Evolutionary conservation across 495 filamentous ascomycete genomes (phyloP).

Genomic region (Neurospora sublineolata): DNA sequence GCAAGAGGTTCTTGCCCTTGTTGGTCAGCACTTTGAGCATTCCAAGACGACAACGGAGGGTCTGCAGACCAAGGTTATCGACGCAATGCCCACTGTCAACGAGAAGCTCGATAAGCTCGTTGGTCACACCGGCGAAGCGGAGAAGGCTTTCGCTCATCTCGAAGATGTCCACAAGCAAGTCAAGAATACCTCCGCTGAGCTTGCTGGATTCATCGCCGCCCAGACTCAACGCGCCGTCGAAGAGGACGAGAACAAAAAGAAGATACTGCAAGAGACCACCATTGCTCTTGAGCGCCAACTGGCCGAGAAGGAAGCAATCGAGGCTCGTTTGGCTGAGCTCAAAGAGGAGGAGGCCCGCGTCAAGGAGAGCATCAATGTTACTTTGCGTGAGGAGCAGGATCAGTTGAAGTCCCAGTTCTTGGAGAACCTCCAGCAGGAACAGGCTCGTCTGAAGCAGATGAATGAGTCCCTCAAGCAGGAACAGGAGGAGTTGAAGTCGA

Average conservation of each 20-base stretch:
- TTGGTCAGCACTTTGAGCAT: slow-evolving; percentile 72
- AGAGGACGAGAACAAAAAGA: slow-evolving; percentile 67
- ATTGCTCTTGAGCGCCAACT: slow-evolving; percentile 66
- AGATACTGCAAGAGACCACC: slow-evolving; percentile 69
- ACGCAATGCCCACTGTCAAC: slow-evolving; percentile 48
- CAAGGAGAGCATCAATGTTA: slow-evolving; percentile 26
- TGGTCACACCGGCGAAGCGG: slow-evolving; percentile 47
- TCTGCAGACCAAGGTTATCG: slow-evolving; percentile 44
- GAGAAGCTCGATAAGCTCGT: slow-evolving; percentile 81
- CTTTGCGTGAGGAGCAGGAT: slow-evolving; percentile 43
- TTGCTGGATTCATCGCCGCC: slow-evolving; percentile 71
- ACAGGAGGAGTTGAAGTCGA: slow-evolving; percentile 5
- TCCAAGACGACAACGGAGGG: slow-evolving; percentile 36
- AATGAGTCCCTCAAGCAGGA: slow-evolving; percentile 5
- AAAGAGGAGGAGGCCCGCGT: slow-evolving; percentile 30
- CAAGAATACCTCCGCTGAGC: slow-evolving; percentile 68
- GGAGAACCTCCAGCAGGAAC: slow-evolving; percentile 14
- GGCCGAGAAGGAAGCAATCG: slow-evolving; percentile 70
- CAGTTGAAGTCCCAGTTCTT: slow-evolving; percentile 19
- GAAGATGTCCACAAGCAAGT: slow-evolving; percentile 79
- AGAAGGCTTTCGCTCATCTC: slow-evolving; percentile 48
- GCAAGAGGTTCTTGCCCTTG: slow-evolving; percentile 68
- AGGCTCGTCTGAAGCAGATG: slow-evolving; percentile 14
- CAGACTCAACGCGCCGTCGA: slow-evolving; percentile 71
- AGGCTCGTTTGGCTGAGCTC: slow-evolving; percentile 53